Conservation (phyloP, 352 stramenopile species). For the Globisporangium sylvaticum region DNA sequence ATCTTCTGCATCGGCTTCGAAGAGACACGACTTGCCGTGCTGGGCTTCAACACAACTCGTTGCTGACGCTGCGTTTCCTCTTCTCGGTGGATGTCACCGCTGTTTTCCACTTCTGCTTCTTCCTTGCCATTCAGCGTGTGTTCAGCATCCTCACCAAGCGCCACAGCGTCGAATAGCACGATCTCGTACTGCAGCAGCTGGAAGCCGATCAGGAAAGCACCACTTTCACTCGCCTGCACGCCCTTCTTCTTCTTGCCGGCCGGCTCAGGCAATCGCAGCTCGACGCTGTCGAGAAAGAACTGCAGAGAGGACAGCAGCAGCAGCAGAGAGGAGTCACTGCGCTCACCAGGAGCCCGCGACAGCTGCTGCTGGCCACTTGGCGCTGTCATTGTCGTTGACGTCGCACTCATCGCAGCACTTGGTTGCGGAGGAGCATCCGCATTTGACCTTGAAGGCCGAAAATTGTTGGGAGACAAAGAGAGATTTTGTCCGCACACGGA, state of each 20-base stretch:
- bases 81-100: not conserved
- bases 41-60: slow-evolving; percentile 15
- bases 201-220: slow-evolving; percentile 29
- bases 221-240: not conserved
- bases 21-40: slow-evolving; percentile 52
- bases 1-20: slow-evolving; percentile 27
- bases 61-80: not conserved
- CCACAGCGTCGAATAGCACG: slow-evolving; percentile 32
- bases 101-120: not conserved
- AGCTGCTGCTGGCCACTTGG: not conserved
- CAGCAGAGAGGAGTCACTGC: slow-evolving; percentile 2
- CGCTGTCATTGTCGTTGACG: not conserved
- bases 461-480: too few relatives aligned
- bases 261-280: not conserved
- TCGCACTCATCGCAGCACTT: not conserved
- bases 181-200: slow-evolving; percentile 53
- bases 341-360: not conserved
- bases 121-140: not conserved
- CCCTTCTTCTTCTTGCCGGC: not conserved
- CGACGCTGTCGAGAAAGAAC: slow-evolving; percentile 28
- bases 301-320: slow-evolving; percentile 49
- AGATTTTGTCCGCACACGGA: too few relatives aligned
- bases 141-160: not conserved
- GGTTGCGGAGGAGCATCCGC: too few relatives aligned
- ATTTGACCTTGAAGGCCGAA: too few relatives aligned